Conservation (phyloP, 225 moss, liverwort and hornwort species). For the Marchantia polymorpha region DNA sequence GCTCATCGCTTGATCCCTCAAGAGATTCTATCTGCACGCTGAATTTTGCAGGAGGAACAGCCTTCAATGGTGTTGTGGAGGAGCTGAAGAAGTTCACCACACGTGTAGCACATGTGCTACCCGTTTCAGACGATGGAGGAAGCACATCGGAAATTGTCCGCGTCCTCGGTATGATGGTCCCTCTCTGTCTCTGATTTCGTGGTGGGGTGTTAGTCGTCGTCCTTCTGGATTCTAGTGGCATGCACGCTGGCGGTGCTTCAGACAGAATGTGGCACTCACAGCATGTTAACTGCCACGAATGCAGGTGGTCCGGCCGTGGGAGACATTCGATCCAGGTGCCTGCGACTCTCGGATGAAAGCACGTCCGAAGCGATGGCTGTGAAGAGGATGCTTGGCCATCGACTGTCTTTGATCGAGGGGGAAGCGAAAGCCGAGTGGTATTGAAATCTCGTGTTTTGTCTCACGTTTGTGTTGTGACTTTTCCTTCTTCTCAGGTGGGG, state of each 20-base stretch:
- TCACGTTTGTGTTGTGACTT: not conserved
- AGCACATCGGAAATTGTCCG: slow-evolving; percentile 99
- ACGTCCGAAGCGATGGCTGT: slow-evolving; percentile 90
- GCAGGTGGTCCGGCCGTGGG: slow-evolving; percentile 98
- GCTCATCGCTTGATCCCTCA: not conserved
- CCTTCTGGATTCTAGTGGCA: not conserved
- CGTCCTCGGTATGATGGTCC: slow-evolving; percentile 64
- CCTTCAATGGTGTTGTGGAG: slow-evolving; percentile 98
- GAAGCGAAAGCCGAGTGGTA: slow-evolving; percentile 97
- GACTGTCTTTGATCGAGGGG: slow-evolving; percentile 65
- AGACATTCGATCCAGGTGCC: slow-evolving; percentile 95
- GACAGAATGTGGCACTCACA: not conserved
- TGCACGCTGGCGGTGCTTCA: not conserved
- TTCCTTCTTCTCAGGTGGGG: not conserved
- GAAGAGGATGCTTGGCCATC: slow-evolving; percentile 85
- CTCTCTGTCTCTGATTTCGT: not conserved
- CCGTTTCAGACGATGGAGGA: slow-evolving; percentile 95
- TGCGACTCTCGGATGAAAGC: slow-evolving; percentile 91
- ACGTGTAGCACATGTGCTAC: slow-evolving; percentile 95
- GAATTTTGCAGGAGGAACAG: slow-evolving; percentile 73
- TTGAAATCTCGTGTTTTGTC: not conserved
- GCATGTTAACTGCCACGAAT: not conserved
- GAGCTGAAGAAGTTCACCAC: slow-evolving; percentile 95
- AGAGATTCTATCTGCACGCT: not conserved
- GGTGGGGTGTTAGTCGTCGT: not conserved